Evolutionary conservation across 1,139 yeast genomes (phyloP).

Genomic region (Debaryomyces fabryi): DNA sequence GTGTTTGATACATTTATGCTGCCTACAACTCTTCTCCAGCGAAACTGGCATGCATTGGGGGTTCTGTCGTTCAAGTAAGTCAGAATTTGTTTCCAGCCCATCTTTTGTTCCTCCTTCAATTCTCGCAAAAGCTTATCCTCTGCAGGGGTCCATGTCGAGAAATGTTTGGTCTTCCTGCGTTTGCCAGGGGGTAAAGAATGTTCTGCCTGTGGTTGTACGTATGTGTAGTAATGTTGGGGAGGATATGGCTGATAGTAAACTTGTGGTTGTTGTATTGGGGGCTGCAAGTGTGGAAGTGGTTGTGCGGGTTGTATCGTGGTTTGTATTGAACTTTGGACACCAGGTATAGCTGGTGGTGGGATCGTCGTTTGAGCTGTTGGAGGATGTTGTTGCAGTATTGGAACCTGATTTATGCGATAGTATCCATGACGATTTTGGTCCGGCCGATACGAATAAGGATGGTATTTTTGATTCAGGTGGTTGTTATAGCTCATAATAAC

Average conservation of each 20-base stretch:
- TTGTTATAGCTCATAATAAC: constrained; percentile 6
- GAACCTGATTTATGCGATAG: constrained; percentile 3
- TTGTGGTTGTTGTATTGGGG: constrained; percentile 2
- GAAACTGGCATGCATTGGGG: constrained; percentile 51
- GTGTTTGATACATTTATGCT: constrained; percentile 18
- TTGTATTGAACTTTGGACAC: not conserved
- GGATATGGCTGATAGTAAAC: constrained; percentile 5
- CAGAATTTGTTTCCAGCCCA: constrained; percentile 51
- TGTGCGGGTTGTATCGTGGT: constrained; percentile 4
- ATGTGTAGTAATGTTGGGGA: constrained; percentile 8
- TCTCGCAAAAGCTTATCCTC: constrained; percentile 42
- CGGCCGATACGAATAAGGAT: constrained; percentile 1
- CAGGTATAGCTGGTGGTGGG: constrained; percentile 6
- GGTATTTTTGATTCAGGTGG: constrained; percentile 1
- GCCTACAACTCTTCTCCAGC: constrained; percentile 48
- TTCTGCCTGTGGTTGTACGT: constrained; percentile 2
- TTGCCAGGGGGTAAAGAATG: not conserved
- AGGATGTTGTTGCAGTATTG: not conserved
- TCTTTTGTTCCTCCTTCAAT: constrained; percentile 43
- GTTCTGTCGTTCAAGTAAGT: constrained; percentile 47
- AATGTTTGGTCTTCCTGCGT: constrained; percentile 25
- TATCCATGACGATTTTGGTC: constrained; percentile 5
- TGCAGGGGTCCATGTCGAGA: constrained; percentile 38
- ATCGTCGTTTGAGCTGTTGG: not conserved
- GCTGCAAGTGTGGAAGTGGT: not conserved